A percentile compares a stretch with the other conserved stretches of the same genome.
phyloP scores from a whole-genome alignment of 2,329 filamentous ascomycete genomes.

The Pseudogymnoascus sp. region DNA sequence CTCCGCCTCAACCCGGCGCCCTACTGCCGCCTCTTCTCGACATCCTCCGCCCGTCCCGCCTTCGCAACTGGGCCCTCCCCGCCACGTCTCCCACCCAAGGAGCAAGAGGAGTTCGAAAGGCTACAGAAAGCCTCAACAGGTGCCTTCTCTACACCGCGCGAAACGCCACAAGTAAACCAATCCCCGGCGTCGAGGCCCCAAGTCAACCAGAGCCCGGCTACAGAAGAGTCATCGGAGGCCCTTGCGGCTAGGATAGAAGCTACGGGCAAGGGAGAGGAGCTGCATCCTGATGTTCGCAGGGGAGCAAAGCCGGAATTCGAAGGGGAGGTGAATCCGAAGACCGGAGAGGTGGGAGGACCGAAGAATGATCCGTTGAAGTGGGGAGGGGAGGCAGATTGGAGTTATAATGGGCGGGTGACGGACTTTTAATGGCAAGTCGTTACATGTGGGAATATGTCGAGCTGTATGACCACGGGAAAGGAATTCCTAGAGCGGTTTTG shows the following conservation, averaged over 20 bases:
- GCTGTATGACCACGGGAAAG: not conserved
- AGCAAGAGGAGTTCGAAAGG: constrained; percentile 84
- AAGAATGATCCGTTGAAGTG: constrained; percentile 95
- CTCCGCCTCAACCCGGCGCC: constrained; percentile 20
- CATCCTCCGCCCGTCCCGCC: constrained; percentile 22
- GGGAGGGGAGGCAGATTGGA: constrained; percentile 76
- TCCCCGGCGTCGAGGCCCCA: constrained; percentile 28
- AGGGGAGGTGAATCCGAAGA: constrained; percentile 85
- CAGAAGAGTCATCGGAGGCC: constrained; percentile 19
- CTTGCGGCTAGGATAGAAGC: constrained; percentile 39
- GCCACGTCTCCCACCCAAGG: constrained; percentile 75
- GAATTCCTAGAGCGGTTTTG: not conserved
- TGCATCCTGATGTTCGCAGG: constrained; percentile 62
- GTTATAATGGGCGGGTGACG: constrained; percentile 88
- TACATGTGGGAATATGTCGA: not conserved
- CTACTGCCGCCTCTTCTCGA: constrained; percentile 23
- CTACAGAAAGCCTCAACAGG: constrained; percentile 71
- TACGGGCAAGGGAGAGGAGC: constrained; percentile 51
- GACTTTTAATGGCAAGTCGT: constrained; percentile 56
- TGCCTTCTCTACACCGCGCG: constrained; percentile 61
- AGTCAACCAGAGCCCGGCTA: constrained; percentile 11
- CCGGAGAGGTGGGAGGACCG: constrained; percentile 89
- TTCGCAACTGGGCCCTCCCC: constrained; percentile 58
- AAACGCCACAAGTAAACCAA: constrained; percentile 40
- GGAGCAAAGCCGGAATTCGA: constrained; percentile 87